These are phyloP conservation scores for Boletus tylopilopsis DNA, from an alignment of 768 basidiomycete genomes.

Conservation along the genomic window DNA sequence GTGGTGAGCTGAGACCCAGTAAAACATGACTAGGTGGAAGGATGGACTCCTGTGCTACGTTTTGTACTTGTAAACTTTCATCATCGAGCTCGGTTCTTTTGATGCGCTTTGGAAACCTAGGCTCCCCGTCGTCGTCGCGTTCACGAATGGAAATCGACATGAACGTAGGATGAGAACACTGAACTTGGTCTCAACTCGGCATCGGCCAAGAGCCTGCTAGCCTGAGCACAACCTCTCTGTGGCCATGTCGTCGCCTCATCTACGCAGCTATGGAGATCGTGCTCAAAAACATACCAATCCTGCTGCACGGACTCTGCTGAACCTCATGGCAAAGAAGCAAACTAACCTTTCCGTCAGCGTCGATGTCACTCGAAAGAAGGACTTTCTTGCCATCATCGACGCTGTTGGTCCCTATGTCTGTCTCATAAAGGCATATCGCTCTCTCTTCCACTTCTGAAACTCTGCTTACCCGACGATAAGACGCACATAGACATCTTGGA, in stretches of 20 bases:
- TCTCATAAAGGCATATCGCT: constrained; percentile 77
- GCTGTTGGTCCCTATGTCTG: constrained; percentile 87
- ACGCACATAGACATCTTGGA: constrained; percentile 96
- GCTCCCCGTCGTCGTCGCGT: constrained; percentile 42
- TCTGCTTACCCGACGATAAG: constrained; percentile 44
- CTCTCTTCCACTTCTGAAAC: constrained; percentile 4
- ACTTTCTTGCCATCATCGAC: constrained; percentile 84
- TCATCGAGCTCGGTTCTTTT: constrained; percentile 29
- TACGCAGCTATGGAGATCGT: constrained; percentile 59
- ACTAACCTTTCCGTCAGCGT: constrained; percentile 95
- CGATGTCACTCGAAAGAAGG: constrained; percentile 77
- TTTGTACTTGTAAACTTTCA: constrained; percentile 4
- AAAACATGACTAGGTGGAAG: constrained; percentile 76
- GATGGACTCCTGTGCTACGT: constrained; percentile 24
- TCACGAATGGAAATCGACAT: constrained; percentile 39
- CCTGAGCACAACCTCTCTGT: too few relatives aligned
- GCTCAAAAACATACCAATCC: constrained; percentile 61
- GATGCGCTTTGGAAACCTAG: constrained; percentile 38
- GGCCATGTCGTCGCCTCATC: constrained; percentile 36
- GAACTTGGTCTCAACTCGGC: not conserved
- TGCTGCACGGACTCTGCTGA: constrained; percentile 73
- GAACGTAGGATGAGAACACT: not conserved
- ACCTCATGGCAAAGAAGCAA: constrained; percentile 81
- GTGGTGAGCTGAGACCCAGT: constrained; percentile 54
- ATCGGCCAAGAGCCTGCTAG: not conserved